Evolutionary conservation across 345 rosid species (phyloP).

Genomic region (Citrus trifoliata): DNA sequence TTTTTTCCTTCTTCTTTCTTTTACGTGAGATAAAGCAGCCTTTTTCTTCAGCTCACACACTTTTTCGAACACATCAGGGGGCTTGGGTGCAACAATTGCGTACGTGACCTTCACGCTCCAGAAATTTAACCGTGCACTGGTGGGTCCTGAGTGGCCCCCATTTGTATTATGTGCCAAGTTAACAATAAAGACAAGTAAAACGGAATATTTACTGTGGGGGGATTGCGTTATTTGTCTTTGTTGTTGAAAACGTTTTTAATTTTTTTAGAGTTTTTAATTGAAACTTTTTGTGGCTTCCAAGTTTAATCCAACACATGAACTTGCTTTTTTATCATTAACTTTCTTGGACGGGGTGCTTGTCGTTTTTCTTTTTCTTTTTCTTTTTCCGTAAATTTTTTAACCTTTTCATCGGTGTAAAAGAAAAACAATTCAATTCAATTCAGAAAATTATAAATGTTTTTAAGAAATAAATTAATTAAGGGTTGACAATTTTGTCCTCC

Average conservation of each 20-base stretch:
- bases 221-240: background rate
- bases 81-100: background rate
- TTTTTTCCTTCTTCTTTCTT: background rate
- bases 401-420: background rate
- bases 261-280: background rate
- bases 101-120: constrained; percentile 1
- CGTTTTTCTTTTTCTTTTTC: background rate
- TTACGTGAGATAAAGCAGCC: background rate
- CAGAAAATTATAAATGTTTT: background rate
- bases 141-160: background rate
- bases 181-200: background rate
- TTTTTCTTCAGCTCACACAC: background rate
- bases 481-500: too few species aligned
- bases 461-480: too few species aligned
- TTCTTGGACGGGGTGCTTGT: background rate
- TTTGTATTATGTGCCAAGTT: background rate
- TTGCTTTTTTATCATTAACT: background rate
- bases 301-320: background rate
- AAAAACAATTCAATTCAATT: background rate
- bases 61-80: background rate
- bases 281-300: background rate
- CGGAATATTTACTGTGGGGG: background rate
- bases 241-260: background rate
- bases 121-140: background rate
- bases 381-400: background rate